These are phyloP conservation scores for Crithidia acanthocephali DNA, from an alignment of 208 protist genomes.

Conservation along the genomic window DNA sequence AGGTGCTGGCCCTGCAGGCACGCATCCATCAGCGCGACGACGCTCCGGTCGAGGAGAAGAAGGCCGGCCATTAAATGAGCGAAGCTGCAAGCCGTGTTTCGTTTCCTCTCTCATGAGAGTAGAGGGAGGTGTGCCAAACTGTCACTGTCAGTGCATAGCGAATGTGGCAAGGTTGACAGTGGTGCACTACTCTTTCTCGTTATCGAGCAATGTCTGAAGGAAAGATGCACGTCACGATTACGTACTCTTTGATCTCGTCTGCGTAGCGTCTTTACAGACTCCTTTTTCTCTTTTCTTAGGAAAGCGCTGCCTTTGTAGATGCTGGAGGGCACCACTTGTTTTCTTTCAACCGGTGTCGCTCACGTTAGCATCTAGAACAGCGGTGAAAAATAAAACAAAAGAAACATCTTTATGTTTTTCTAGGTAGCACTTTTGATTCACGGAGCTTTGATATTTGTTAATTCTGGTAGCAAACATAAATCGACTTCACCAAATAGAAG, in stretches of 20 bases:
- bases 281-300: constrained; percentile 19
- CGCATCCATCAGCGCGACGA: constrained; percentile 90
- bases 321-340: not conserved
- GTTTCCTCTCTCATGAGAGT: not conserved
- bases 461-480: constrained; percentile 17
- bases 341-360: not conserved
- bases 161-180: not conserved
- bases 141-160: not conserved
- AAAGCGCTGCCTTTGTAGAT: constrained; percentile 11
- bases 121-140: not conserved
- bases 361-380: not conserved
- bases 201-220: constrained; percentile 10
- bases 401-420: constrained; percentile 2
- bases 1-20: constrained; percentile 89
- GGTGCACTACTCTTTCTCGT: not conserved
- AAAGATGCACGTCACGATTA: not conserved
- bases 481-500: constrained; percentile 18
- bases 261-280: constrained; percentile 22
- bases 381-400: constrained; percentile 1
- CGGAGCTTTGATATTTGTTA: constrained; percentile 20
- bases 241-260: constrained; percentile 18
- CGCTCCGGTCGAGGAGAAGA: constrained; percentile 62
- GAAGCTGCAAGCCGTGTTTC: not conserved
- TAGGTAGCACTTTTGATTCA: constrained; percentile 24
- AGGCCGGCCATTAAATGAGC: constrained; percentile 60